phyloP scores from a whole-genome alignment of 202 grass and related monocot species.

The Eragrostis tef region DNA sequence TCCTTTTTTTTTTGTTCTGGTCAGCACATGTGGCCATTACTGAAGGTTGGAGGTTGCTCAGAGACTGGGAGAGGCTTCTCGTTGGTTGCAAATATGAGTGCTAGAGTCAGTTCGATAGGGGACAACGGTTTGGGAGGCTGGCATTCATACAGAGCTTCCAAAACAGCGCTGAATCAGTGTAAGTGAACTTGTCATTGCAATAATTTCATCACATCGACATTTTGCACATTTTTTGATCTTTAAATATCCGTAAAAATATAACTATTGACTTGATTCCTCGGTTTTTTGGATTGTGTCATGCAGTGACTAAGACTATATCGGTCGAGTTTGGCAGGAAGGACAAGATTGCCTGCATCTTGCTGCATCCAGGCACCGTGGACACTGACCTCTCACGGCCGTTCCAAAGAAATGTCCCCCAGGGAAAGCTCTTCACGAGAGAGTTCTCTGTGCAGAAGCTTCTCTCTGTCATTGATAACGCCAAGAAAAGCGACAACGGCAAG shows the following conservation, averaged over 20 bases:
- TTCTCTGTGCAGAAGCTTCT: slow-evolving; percentile 79
- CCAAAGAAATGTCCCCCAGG: slow-evolving; percentile 72
- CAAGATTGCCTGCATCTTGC: slow-evolving; percentile 72
- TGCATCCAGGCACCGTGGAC: slow-evolving; percentile 94
- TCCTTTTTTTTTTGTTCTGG: slow-evolving; percentile 7
- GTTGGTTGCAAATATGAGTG: slow-evolving; percentile 78
- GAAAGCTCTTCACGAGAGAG: slow-evolving; percentile 79
- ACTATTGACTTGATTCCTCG: not conserved
- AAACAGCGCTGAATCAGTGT: slow-evolving; percentile 87
- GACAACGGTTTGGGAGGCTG: slow-evolving; percentile 84
- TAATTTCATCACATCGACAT: not conserved
- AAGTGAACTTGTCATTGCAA: not conserved
- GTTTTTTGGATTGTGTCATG: slow-evolving; percentile 30
- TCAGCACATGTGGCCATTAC: slow-evolving; percentile 76
- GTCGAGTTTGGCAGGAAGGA: slow-evolving; percentile 73
- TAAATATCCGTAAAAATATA: not conserved
- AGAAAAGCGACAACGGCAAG: slow-evolving; percentile 72
- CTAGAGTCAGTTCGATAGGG: slow-evolving; percentile 79
- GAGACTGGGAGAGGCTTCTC: slow-evolving; percentile 61
- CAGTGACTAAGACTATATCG: slow-evolving; percentile 83
- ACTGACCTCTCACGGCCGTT: slow-evolving; percentile 84
- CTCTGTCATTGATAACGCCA: slow-evolving; percentile 65
- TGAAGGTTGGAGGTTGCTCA: slow-evolving; percentile 60
- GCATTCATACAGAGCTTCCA: slow-evolving; percentile 89
- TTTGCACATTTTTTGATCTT: not conserved